Evolutionary conservation across 768 basidiomycete species (phyloP), one percentile per base, ranked within the genome.

Genomic region (Leccinum uliginosum): DNA sequence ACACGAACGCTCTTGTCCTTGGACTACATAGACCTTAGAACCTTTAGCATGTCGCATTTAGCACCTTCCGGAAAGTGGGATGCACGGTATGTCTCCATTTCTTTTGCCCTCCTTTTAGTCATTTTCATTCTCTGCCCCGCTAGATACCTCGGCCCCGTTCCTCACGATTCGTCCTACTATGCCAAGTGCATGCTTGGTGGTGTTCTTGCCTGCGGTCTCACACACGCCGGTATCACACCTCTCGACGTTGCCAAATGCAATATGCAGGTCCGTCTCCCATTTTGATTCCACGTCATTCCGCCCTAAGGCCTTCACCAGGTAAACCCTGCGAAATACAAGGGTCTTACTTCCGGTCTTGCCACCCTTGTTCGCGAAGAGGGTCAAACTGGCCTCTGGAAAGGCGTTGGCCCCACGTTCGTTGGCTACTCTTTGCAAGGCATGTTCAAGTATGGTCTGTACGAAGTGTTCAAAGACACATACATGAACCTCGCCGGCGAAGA

Each of bases 371-470:
- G 82, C 47, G 91, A 91, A 73, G 89, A 94, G 75, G 91, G 93
- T 67, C 74, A 84, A 58, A 83, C 74, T 49, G 94, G 92, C 75
- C 83, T 96, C 73, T 89, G 93, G 85, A 98, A 95, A 74, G 94
- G 94, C 68, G 78, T 96, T 73, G 90, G 91, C 43, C 94, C 94
- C 51, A 98, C 94, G 57, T 80, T 93, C 65, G 79, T 95, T 74
- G 93, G 94, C 61, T 94, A 95, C 79, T 91, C 92, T 12, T 81
- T 93, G 66, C 94, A 96, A 78, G 94, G 94, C 71, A 86, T 93
- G 84, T 93, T 95, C 87, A 98, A 98, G 78, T 97, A 92, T 74
- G 94, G 94, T 78, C 91, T 95, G 73, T 97, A 96, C 74, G 94
- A 97, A 76, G 73, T 89, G 71, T 97, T 95, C 89, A 97, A 95